Base-by-base conservation (phyloP, 768 basidiomycete genomes). In the Pleurotus salmoneostramineus region DNA sequence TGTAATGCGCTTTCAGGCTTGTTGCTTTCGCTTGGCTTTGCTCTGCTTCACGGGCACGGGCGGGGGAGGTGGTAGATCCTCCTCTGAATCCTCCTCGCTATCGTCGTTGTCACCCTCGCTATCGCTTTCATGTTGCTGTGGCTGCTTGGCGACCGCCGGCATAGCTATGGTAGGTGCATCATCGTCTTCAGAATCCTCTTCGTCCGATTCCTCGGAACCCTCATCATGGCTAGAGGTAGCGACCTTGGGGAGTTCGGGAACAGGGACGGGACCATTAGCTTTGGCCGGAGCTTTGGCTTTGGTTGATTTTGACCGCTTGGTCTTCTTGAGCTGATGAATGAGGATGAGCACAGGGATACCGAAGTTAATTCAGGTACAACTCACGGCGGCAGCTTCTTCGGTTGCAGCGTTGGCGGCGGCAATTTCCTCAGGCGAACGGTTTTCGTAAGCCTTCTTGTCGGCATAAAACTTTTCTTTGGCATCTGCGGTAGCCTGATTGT, bases 401-500 rank as follows among this genome's bases (percentile, higher is more conserved):
- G 6, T 57, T 5, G 77, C 77, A 8, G 68, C 66, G 31, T 79
- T 74, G 43, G 73, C 75, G 43, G 77, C 77, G 32, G 75, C 80
- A 54, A 77, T 72, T 59, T 81, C 77, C 55, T 78, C 78, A 10
- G 74, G 76, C 5, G 80, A 74, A 56, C 76, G 74, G 34, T 78
- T 81, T 54, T 88, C 86, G 66, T 90, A 91, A 6, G 80, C 82
- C 43, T 76, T 78, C 68, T 91, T 85, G 47, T 86, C 80, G 35
- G 75, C 74, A 6, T 83, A 78, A 65, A 89, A 93, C 37, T 77
- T 73, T 59, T 78, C 77, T 67, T 90, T 91, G n/a, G 83, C 84
- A 37, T 67, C 76, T 10, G 73, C 74, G 64, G 85, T 84, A 40
- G 77, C 69, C 61, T 79, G 68, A 65, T 64, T 74, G 63, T 88